phyloP scores from a whole-genome alignment of 169 alveolate species.

The Eimeria tenella region DNA sequence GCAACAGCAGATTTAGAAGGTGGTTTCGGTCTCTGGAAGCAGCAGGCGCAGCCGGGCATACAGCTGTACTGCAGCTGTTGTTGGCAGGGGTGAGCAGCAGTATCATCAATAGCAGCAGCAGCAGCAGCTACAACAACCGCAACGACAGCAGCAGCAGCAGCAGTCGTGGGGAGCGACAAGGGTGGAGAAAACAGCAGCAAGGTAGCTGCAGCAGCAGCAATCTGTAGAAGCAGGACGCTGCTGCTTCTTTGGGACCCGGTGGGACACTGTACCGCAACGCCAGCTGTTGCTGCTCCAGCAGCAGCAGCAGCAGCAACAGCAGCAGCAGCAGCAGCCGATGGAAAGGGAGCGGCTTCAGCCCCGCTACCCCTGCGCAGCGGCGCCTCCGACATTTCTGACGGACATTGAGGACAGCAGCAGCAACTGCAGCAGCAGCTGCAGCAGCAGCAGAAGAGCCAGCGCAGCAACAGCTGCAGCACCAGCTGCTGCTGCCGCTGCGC shows the following conservation, averaged over 20 bases:
- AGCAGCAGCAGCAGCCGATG: conserved; percentile 20
- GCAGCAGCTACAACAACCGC: not conserved
- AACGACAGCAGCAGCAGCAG: not conserved
- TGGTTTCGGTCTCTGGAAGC: no score
- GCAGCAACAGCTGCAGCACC: conserved; percentile 12
- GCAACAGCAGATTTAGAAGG: no score
- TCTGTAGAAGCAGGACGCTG: not conserved
- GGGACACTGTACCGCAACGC: no score
- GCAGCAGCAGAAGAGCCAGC: conserved; percentile 13
- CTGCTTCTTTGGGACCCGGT: not conserved
- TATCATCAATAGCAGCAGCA: not conserved
- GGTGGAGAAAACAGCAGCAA: not conserved
- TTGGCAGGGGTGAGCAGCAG: no score
- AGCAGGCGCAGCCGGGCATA: no score
- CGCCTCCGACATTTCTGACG: not conserved
- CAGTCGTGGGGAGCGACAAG: no score
- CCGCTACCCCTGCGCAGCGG: conserved; percentile 29
- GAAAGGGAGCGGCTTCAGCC: not conserved
- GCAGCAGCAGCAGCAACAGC: not conserved
- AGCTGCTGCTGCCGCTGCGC: not conserved
- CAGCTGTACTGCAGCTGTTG: no score
- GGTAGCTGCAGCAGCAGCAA: not conserved
- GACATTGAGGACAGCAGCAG: conserved; percentile 12
- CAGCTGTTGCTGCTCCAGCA: not conserved
- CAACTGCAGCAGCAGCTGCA: conserved; percentile 8